Base-by-base conservation (phyloP, 192 early-diverging fungal genomes). In the Backusella liffmaniae region DNA sequence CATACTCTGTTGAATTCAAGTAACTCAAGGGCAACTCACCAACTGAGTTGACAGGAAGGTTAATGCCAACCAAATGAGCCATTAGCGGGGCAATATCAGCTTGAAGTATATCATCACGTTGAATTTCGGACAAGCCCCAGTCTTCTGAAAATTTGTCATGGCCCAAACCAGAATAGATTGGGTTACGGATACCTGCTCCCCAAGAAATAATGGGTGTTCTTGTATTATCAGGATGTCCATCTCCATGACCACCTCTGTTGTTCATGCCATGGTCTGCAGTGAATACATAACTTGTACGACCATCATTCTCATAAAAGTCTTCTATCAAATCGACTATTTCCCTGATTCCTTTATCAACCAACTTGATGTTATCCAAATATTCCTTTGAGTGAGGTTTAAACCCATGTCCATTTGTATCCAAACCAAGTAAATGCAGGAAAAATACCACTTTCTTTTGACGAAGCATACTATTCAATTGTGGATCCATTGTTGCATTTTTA, bases 211-310 rank as follows among this genome's bases (percentile, higher is more conserved):
- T 84, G 6, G 97, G 97, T 13, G 97, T 98, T 67, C 92, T 87
- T 5, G 97, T 98, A 81, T 96, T 96, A 78, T 97, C 94, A 6
- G 96, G 95, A 80, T 98, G 92, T 42, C 97, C 97, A 78, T 98
- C 97, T 65, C 97, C 97, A 80, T 98, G 97, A 66, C 82, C 93
- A 71, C 96, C 96, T 72, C 92, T 88, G 77, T 96, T 94, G 79
- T 91, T 92, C 97, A 98, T 98, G 37, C 97, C 97, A 79, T 98
- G 97, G 82, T 98, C 97, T 1, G 96, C 89, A 10, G 96, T 95
- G 73, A 98, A 96, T n/a, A 98, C 86, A 74, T 91, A 97, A 1
- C 94, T 90, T 12, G 96, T 98, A 77, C 89, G 85, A 30, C 88
- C 90, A 80, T 97, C 96, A 83, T 92, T 75, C 26, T 77, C 82